Evolutionary conservation across 2,329 filamentous ascomycete genomes (phyloP), one percentile per base, ranked within the genome.

Genomic region (Spiromastix sp.): DNA sequence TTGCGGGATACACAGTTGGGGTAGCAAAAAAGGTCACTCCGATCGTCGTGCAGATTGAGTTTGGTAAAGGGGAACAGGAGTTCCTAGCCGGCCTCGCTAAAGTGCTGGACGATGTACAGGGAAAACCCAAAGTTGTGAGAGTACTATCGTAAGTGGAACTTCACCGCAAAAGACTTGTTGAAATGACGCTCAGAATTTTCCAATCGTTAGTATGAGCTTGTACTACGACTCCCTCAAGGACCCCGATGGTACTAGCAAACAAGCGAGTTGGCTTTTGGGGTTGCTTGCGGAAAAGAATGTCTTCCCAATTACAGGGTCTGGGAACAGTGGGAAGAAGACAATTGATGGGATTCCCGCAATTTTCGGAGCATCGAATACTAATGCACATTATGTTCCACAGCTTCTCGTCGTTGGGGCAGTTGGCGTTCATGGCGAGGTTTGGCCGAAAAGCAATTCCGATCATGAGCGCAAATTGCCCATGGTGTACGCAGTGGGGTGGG

Each of bases 11-110:
- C 11, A 30, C 22, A 9, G 15, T 40, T 9, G 38, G 38, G 16
- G 15, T 37, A 13, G 21, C 34, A 19, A 40, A 40, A 25, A 40
- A 34, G 29, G 24, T 34, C 28, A 37, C 36, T 19, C 33, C 38
- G 3, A 26, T 11, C 9, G 9, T 40, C 5, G 38, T 40, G 24
- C 38, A 34, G 20, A 16, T 40, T 8, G 28, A 32, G n/a, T 12
- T 9, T 30, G 2, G 7, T 16, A 37, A 24, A 11, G 2, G 38
- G 38, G 6, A 25, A 34, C 4, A 24, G 28, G 3, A n/a, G 4
- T 18, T 30, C 24, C 12, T 12, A 28, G 9, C 17, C 33, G 12
- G 15, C 36, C 25, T 37, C 12, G 9, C 13, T 37, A 4, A 8
- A 29, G n/a, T 33, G 38, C n/a, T 16, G 36, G 30, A 8, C 34